Percentiles rank a stretch among this genome's conserved stretches.
Evolutionary conservation across 768 basidiomycete genomes (phyloP).

Genomic region (Xanthoconium purpureum): DNA sequence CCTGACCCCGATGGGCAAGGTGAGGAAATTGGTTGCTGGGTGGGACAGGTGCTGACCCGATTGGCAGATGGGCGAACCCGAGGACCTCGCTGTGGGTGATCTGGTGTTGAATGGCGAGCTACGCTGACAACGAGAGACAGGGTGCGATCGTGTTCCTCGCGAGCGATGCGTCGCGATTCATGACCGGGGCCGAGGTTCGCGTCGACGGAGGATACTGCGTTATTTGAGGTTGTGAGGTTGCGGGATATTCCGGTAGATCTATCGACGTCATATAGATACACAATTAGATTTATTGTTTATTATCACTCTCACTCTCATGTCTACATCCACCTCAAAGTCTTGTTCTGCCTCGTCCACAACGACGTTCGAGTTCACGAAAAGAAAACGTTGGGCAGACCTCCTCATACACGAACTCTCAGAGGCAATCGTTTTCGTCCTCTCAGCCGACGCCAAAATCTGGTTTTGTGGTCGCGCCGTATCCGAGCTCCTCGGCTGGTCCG

Average conservation of each 20-base stretch:
- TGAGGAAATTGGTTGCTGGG: conserved; percentile 25
- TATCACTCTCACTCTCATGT: conserved; percentile 15
- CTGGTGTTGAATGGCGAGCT: not conserved
- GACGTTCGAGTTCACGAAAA: conserved; percentile 79
- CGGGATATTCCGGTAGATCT: conserved; percentile 12
- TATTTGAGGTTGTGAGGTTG: conserved; percentile 36
- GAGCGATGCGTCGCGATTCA: conserved; percentile 86
- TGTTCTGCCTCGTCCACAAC: conserved; percentile 7
- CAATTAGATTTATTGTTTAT: not conserved
- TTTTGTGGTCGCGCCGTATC: conserved; percentile 67
- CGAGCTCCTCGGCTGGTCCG: conserved; percentile 76
- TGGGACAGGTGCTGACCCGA: conserved; percentile 19
- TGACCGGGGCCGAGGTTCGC: conserved; percentile 82
- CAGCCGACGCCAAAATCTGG: conserved; percentile 56
- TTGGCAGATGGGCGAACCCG: conserved; percentile 83
- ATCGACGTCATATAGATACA: conserved; percentile 29
- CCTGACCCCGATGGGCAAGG: conserved; percentile 83
- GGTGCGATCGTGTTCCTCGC: conserved; percentile 88
- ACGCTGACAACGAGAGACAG: conserved; percentile 34
- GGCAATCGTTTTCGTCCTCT: conserved; percentile 65
- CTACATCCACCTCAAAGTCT: conserved; percentile 9
- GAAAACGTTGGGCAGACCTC: conserved; percentile 85
- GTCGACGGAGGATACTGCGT: conserved; percentile 89
- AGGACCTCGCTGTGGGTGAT: conserved; percentile 73
- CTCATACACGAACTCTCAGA: conserved; percentile 75